These are phyloP conservation scores for Dactylella cylindrospora DNA, from an alignment of 2,329 filamentous ascomycete species.

Conservation along the genomic window DNA sequence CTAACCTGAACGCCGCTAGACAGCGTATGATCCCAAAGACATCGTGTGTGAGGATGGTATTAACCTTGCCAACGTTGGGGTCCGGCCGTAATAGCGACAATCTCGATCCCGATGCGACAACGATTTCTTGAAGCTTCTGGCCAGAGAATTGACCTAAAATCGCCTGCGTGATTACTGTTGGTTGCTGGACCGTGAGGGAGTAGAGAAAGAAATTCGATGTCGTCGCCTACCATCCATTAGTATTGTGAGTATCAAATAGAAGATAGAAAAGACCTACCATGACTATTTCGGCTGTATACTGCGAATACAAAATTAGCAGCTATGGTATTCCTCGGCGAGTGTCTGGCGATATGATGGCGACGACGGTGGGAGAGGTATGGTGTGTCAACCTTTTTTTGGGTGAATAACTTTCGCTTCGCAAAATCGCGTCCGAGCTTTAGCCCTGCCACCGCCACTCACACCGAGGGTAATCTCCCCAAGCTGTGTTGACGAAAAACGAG, in stretches of 20 bases:
- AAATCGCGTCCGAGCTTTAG: conserved; percentile 30
- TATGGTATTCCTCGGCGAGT: too few species aligned
- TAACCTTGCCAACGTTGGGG: conserved; percentile 79
- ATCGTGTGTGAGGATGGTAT: conserved; percentile 84
- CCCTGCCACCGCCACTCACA: too few species aligned
- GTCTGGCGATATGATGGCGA: conserved; percentile 22
- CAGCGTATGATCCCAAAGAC: conserved; percentile 93
- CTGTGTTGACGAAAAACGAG: too few species aligned
- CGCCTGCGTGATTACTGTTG: conserved; percentile 84
- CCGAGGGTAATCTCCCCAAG: too few species aligned
- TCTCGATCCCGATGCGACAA: conserved; percentile 87
- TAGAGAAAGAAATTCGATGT: conserved; percentile 99
- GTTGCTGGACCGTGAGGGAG: conserved; percentile 90
- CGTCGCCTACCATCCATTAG: conserved; percentile 67
- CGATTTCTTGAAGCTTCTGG: conserved; percentile 95
- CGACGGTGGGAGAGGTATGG: conserved; percentile 13
- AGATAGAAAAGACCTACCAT: conserved; percentile 21
- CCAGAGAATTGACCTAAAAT: conserved; percentile 93
- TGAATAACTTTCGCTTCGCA: conserved; percentile 28
- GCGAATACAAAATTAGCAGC: too few species aligned
- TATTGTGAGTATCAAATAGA: neutral
- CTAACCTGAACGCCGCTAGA: conserved; percentile 83
- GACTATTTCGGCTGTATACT: conserved; percentile 1
- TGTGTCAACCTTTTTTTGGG: too few species aligned
- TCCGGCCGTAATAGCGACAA: conserved; percentile 86